Base-by-base conservation (phyloP, 306 rosid genomes). In the Quercus dentata region DNA sequence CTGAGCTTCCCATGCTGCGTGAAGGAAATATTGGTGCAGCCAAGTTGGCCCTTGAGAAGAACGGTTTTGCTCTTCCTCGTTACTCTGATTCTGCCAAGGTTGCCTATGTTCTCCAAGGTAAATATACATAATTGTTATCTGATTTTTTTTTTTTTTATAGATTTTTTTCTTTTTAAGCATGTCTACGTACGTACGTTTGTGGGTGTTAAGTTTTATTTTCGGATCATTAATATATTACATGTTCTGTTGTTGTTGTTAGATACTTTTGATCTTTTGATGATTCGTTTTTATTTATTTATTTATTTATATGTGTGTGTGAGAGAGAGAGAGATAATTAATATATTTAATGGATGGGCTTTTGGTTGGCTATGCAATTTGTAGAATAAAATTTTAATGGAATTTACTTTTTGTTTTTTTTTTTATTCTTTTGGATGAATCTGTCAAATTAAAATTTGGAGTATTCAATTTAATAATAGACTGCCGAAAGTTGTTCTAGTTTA, bases 101-200 rank as follows among this genome's bases (percentile, higher is more conserved):
- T 21, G 98, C 97, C 1, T 91, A 91, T 64, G 90, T 91, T 69
- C 92, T 93, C 21, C 98, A 90, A 86, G 98, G 98, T 93, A 78
- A 6, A 35, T 31, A 49, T 4, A 30, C 2, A 30, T 5, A 41
- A 0, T 20, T 3, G 9, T 55, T 5, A 2, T 56, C 56, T 33
- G 27, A 33, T 58, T 74, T 51, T 27, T 27, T 1, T 27, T 21
- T 25, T 25, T 25, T 25, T 49, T 44, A 20, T 41, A 38, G 3
- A 1, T 41, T 69, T 7, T 1, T 17, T 33, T 31, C 1, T 31
- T 38, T 77, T 67, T 19, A 18, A 9, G 28, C 15, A 6, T 33
- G n/a, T 35, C n/a, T n/a, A 1, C 4, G 23, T 21, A 21, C 23
- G 23, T 21, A 21, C 23, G 23, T 59, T 71, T 71, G n/a, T 71